phyloP scores from a whole-genome alignment of 2,329 filamentous ascomycete species.

The Penicillium oxalicum region DNA sequence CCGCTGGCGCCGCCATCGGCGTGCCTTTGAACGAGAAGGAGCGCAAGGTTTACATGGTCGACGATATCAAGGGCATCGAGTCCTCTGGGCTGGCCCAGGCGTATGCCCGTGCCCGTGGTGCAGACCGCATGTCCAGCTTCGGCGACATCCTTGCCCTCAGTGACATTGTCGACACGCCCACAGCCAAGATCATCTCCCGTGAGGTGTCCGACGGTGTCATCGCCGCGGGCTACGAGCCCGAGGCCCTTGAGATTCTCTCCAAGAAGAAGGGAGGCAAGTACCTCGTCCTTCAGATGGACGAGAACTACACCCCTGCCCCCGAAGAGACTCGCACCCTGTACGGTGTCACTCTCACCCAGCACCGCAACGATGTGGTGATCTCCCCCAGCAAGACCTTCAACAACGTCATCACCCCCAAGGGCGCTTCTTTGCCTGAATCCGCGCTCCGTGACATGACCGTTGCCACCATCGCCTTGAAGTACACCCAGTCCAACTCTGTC shows the following conservation, averaged over 20 bases:
- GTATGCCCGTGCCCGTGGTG: slow-evolving; percentile 89
- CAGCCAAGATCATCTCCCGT: slow-evolving; percentile 94
- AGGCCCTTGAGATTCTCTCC: slow-evolving; percentile 81
- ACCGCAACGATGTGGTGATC: slow-evolving; percentile 87
- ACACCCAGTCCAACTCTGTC: slow-evolving; percentile 98
- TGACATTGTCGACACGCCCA: slow-evolving; percentile 82
- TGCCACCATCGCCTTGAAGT: slow-evolving; percentile 95
- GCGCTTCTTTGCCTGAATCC: slow-evolving; percentile 66
- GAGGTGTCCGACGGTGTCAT: slow-evolving; percentile 98
- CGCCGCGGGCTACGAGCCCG: slow-evolving; percentile 76
- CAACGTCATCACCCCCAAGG: slow-evolving; percentile 80
- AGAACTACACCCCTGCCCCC: slow-evolving; percentile 67
- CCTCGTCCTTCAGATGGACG: slow-evolving; percentile 90
- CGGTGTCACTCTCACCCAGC: slow-evolving; percentile 80
- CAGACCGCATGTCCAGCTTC: slow-evolving; percentile 98
- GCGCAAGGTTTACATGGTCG: slow-evolving; percentile 97
- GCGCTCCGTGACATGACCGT: slow-evolving; percentile 87
- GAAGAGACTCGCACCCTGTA: slow-evolving; percentile 83
- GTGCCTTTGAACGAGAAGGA: slow-evolving; percentile 79
- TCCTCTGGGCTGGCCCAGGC: slow-evolving; percentile 82
- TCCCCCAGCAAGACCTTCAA: slow-evolving; percentile 73
- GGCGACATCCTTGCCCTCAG: slow-evolving; percentile 93
- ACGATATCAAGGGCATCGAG: slow-evolving; percentile 86
- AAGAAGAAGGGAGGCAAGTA: slow-evolving; percentile 99
- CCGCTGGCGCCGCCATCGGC: slow-evolving; percentile 90